These are phyloP conservation scores for Bruguiera parviflora DNA, from an alignment of 345 rosid species.

Conservation along the genomic window DNA sequence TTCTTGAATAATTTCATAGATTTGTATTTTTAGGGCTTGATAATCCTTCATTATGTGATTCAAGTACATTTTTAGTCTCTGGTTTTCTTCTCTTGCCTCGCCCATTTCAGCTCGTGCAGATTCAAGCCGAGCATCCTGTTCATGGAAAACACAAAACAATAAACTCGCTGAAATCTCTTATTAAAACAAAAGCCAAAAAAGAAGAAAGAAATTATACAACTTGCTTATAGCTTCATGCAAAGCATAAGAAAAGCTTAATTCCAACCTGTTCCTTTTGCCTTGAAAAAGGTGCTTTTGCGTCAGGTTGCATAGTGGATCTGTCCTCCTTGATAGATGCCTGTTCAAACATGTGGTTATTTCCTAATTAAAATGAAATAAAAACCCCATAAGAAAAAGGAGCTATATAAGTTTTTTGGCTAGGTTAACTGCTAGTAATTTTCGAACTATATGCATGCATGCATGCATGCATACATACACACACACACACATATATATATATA, in stretches of 20 bases:
- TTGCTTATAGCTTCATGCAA: neutral
- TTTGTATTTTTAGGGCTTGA: constrained; percentile 51
- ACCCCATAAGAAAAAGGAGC: neutral
- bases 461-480: no score
- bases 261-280: constrained; percentile 24
- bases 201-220: no score
- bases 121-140: constrained; percentile 50
- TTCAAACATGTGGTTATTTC: neutral
- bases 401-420: neutral
- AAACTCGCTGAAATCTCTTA: neutral
- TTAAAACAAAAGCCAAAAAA: neutral
- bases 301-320: constrained; percentile 15
- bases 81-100: constrained; percentile 70
- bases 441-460: no score
- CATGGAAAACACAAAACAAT: neutral
- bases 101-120: constrained; percentile 68
- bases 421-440: no score
- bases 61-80: constrained; percentile 56
- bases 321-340: constrained; percentile 15
- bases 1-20: constrained; percentile 42
- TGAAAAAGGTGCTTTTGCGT: constrained; percentile 24
- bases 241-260: neutral
- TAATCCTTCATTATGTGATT: constrained; percentile 58
- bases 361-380: neutral
- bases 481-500: no score